Conservation (phyloP, 306 rosid genomes). For the Lathyrus oleraceus region DNA sequence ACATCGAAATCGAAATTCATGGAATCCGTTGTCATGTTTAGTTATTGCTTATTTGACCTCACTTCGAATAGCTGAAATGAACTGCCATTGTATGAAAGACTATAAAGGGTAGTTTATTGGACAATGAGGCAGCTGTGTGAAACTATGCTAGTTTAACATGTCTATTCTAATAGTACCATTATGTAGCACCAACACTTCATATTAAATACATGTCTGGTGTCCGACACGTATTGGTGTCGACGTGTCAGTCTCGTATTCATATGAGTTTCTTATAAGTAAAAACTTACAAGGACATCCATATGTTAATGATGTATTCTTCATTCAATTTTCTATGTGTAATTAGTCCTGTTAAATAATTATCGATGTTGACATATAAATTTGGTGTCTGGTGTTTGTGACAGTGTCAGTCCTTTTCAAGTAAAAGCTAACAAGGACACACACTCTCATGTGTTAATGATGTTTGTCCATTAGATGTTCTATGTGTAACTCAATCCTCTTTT, state of each 20-base stretch:
- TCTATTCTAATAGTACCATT: neutral
- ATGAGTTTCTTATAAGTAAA: neutral
- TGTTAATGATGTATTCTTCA: neutral
- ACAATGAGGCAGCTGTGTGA: conserved; percentile 9
- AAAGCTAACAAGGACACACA: neutral
- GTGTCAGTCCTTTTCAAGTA: neutral
- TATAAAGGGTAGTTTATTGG: conserved; percentile 23
- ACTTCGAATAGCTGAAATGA: neutral
- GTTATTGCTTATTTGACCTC: conserved; percentile 10
- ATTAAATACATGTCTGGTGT: neutral
- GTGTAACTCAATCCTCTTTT: neutral
- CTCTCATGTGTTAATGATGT: neutral
- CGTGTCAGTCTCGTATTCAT: neutral
- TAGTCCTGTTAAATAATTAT: neutral
- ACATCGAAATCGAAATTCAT: conserved; percentile 6
- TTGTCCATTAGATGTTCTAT: neutral
- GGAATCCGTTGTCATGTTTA: conserved; percentile 6
- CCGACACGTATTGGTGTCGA: neutral
- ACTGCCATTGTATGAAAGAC: neutral
- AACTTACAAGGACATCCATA: neutral
- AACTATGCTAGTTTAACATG: conserved; percentile 18
- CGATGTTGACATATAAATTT: neutral
- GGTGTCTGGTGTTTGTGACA: neutral
- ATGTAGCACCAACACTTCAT: neutral
- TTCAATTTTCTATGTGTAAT: neutral